Conservation (phyloP, 306 rosid species). For the Mucuna pruriens region DNA sequence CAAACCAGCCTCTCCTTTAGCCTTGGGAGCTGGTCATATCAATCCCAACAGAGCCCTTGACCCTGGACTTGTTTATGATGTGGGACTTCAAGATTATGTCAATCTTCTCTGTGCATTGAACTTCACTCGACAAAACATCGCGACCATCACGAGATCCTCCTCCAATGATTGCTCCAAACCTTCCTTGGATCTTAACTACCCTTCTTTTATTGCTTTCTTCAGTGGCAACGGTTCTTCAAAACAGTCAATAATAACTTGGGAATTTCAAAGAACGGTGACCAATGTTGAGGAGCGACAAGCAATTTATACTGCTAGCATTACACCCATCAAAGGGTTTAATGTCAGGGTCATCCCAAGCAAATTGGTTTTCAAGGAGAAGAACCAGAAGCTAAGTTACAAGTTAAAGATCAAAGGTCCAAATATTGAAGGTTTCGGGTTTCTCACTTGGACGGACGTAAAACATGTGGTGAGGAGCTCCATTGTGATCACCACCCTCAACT, state of each 20-base stretch:
- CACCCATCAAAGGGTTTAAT: slow-evolving; percentile 40
- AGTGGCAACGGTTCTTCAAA: slow-evolving; percentile 1
- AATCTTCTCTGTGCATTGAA: slow-evolving; percentile 68
- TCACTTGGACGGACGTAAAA: slow-evolving; percentile 55
- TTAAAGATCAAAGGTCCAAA: slow-evolving; percentile 45
- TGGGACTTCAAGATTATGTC: background rate
- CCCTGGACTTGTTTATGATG: background rate
- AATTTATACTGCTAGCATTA: slow-evolving; percentile 49
- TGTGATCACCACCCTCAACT: slow-evolving; percentile 32
- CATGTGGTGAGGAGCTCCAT: slow-evolving; percentile 65
- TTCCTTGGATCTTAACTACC: slow-evolving; percentile 43
- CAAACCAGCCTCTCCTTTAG: slow-evolving; percentile 58
- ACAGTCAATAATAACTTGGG: background rate
- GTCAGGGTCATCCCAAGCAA: slow-evolving; percentile 47
- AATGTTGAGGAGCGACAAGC: slow-evolving; percentile 51
- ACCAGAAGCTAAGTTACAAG: slow-evolving; percentile 49
- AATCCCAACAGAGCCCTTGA: background rate
- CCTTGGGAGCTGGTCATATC: background rate
- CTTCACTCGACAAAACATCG: slow-evolving; percentile 46
- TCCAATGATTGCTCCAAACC: too few relatives aligned
- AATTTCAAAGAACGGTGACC: slow-evolving; percentile 59
- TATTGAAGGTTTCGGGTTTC: slow-evolving; percentile 47
- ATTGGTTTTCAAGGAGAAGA: slow-evolving; percentile 50
- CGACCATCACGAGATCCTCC: slow-evolving; percentile 39
- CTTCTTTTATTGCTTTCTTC: slow-evolving; percentile 64